phyloP scores from a whole-genome alignment of 78 protist genomes.

The Dictyostelium discoideum region DNA sequence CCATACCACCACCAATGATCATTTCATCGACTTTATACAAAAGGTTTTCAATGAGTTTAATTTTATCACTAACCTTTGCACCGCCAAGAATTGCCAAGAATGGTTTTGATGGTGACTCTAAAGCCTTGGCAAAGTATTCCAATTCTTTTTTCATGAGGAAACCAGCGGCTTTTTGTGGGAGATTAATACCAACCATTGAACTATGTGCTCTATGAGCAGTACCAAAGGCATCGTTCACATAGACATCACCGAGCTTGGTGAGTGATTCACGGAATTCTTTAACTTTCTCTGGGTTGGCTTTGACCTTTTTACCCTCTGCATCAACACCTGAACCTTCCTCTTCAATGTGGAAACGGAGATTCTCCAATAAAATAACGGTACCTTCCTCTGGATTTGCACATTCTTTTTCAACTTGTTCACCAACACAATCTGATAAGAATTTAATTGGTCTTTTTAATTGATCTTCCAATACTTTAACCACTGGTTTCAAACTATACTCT shows the following conservation, averaged over 20 bases:
- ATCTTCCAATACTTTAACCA: conserved; percentile 85
- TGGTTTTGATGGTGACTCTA: conserved; percentile 96
- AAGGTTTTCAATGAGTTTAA: conserved; percentile 95
- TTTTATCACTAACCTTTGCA: conserved; percentile 97
- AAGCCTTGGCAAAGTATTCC: conserved; percentile 95
- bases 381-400: conserved; percentile 87
- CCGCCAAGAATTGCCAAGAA: conserved; percentile 99
- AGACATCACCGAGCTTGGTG: conserved; percentile 96
- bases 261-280: conserved; percentile 94
- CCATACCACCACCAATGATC: conserved; percentile 99
- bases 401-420: conserved; percentile 84
- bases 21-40: conserved; percentile 95
- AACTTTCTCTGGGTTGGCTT: conserved; percentile 92
- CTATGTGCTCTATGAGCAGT: conserved; percentile 99
- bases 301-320: conserved; percentile 69
- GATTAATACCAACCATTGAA: conserved; percentile 89
- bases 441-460: conserved; percentile 82
- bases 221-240: conserved; percentile 99
- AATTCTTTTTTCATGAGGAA: conserved; percentile 97
- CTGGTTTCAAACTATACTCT: conserved; percentile 93
- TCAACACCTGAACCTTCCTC: conserved; percentile 95
- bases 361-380: conserved; percentile 96
- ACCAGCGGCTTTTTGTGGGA: conserved; percentile 93
- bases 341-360: conserved; percentile 98
- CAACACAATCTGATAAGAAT: conserved; percentile 95